phyloP scores from a whole-genome alignment of 2,329 filamentous ascomycete species.

The Aspergillus pseudotamarii region DNA sequence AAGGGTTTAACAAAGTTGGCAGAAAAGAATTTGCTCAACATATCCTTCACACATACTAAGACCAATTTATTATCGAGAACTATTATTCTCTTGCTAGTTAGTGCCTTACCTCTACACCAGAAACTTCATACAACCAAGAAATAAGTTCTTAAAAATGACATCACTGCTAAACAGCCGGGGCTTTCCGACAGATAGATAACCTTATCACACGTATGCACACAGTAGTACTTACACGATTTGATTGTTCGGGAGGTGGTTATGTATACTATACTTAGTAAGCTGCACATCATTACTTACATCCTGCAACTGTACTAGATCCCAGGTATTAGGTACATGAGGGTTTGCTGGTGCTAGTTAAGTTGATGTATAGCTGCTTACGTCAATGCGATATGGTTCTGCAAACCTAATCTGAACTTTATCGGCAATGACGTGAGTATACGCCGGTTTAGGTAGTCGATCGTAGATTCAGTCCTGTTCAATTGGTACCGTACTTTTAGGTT shows the following conservation, averaged over 20 bases:
- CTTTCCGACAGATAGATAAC: not conserved
- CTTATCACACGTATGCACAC: not conserved
- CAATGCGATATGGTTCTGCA: not conserved
- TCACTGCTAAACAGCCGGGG: no score
- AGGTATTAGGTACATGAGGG: no score
- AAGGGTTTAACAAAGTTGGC: not conserved
- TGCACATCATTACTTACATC: no score
- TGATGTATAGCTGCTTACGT: no score
- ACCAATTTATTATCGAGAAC: not conserved
- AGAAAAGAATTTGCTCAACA: not conserved
- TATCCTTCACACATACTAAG: not conserved
- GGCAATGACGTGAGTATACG: not conserved
- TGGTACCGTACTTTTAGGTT: not conserved
- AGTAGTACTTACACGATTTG: no score
- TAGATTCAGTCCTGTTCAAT: not conserved
- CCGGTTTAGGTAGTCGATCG: not conserved
- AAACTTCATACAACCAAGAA: no score
- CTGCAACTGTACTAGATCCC: no score
- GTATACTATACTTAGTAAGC: no score
- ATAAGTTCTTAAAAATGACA: no score
- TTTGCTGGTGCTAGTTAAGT: no score
- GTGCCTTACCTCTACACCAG: not conserved
- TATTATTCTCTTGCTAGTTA: not conserved
- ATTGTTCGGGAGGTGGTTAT: no score
- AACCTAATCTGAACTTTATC: not conserved